phyloP scores from a whole-genome alignment of 768 basidiomycete species.

The Amanita fuliginea region DNA sequence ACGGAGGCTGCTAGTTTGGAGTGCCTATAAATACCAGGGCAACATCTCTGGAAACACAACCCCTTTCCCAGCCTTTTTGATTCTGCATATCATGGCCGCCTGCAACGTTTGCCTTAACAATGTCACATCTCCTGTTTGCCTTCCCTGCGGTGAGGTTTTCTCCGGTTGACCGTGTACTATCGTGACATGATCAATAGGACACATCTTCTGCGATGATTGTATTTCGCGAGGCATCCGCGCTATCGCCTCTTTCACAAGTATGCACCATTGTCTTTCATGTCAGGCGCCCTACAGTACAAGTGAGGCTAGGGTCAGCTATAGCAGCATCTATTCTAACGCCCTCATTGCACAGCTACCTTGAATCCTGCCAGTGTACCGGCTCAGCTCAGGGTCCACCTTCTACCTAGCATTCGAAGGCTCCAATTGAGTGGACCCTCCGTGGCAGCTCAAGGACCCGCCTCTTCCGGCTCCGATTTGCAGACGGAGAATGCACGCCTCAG shows the following conservation, averaged over 20 bases:
- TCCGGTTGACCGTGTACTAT: not conserved
- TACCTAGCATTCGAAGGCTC: conserved; percentile 46
- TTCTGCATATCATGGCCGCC: conserved; percentile 24
- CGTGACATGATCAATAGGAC: conserved; percentile 24
- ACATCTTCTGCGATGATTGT: conserved; percentile 56
- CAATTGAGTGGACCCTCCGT: conserved; percentile 28
- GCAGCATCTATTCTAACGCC: conserved; percentile 1
- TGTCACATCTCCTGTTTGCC: conserved; percentile 41
- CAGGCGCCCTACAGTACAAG: conserved; percentile 43
- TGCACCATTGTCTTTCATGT: conserved; percentile 50
- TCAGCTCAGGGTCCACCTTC: conserved; percentile 47
- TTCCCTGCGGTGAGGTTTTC: conserved; percentile 49
- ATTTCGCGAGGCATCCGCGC: conserved; percentile 38
- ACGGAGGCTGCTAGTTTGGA: not conserved
- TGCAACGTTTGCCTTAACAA: conserved; percentile 54
- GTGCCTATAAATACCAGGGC: not conserved
- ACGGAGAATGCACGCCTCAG: conserved; percentile 28
- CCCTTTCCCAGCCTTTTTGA: not conserved
- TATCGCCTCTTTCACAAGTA: conserved; percentile 32
- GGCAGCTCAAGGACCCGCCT: conserved; percentile 10
- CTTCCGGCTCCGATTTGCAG: conserved; percentile 12
- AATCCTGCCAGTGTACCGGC: conserved; percentile 41
- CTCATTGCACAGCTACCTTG: conserved; percentile 24
- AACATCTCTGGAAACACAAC: not conserved
- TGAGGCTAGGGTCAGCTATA: conserved; percentile 14